Evolutionary conservation across 2,329 filamentous ascomycete species (phyloP).

Genomic region (Penicillium psychrosexuale): DNA sequence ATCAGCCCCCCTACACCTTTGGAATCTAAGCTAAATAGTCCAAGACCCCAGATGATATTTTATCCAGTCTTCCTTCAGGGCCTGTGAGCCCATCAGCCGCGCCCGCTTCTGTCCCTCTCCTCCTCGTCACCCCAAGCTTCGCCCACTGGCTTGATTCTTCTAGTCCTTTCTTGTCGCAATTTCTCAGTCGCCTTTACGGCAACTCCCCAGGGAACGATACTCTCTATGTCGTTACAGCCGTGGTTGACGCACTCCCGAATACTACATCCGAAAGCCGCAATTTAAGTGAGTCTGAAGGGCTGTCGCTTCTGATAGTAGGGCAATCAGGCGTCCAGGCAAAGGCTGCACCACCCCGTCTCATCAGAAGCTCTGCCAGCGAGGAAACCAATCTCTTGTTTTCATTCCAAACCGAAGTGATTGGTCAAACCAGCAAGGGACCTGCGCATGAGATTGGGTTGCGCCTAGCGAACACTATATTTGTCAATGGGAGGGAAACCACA

Average conservation of each 20-base stretch:
- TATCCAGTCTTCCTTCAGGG: conserved; percentile 26
- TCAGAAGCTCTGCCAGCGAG: conserved; percentile 29
- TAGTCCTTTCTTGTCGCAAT: conserved; percentile 30
- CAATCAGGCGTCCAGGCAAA: conserved; percentile 31
- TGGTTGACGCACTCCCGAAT: conserved; percentile 38
- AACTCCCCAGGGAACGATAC: conserved; percentile 10
- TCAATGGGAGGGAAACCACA: conserved; percentile 43
- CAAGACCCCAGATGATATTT: conserved; percentile 32
- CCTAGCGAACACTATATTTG: conserved; percentile 43
- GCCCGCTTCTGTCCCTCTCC: conserved; percentile 27
- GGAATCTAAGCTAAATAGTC: not conserved
- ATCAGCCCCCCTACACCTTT: not conserved
- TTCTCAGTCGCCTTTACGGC: conserved; percentile 29
- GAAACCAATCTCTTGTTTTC: conserved; percentile 36
- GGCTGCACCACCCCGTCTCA: conserved; percentile 25
- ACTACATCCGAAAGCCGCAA: not conserved
- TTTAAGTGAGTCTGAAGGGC: conserved; percentile 31
- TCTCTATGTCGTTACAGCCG: conserved; percentile 33
- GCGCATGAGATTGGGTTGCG: conserved; percentile 38
- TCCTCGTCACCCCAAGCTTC: conserved; percentile 40
- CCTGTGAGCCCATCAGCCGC: conserved; percentile 11
- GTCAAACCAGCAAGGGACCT: conserved; percentile 1
- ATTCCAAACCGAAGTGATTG: conserved; percentile 12
- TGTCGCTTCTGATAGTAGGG: conserved; percentile 33
- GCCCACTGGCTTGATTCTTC: conserved; percentile 37